These are phyloP conservation scores for Cenchrus americanus DNA, from an alignment of 176 grass and related monocot species.

Conservation along the genomic window DNA sequence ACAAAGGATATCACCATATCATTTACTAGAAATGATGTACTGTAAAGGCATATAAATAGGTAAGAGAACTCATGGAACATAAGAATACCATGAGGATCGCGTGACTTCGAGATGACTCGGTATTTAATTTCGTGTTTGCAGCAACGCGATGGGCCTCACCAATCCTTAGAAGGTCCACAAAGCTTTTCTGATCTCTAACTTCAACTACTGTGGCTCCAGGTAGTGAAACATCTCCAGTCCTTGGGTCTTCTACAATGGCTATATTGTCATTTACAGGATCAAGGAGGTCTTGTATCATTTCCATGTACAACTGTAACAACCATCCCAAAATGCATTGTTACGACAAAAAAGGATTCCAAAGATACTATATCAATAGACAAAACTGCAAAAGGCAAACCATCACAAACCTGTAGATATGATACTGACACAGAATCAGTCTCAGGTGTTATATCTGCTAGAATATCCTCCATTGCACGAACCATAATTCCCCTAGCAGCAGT, in stretches of 20 bases:
- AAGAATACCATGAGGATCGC: constrained; percentile 90
- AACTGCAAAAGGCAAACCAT: constrained; percentile 13
- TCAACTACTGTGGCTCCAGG: constrained; percentile 90
- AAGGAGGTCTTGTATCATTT: constrained; percentile 98
- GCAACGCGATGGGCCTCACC: constrained; percentile 95
- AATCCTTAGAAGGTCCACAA: constrained; percentile 90
- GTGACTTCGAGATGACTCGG: constrained; percentile 97
- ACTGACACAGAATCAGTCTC: constrained; percentile 82
- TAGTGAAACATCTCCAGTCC: constrained; percentile 90
- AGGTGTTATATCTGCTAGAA: constrained; percentile 81
- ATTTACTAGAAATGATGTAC: constrained; percentile 11
- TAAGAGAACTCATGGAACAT: constrained; percentile 36
- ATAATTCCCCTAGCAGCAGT: constrained; percentile 94
- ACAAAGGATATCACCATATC: constrained; percentile 33
- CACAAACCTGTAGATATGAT: constrained; percentile 93
- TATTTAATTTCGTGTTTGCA: constrained; percentile 97
- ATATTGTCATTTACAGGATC: constrained; percentile 99
- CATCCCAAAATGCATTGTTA: constrained; percentile 26
- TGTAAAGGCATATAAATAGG: neutral
- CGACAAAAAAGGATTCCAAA: constrained; percentile 29
- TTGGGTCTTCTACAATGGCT: constrained; percentile 97
- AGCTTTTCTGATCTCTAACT: constrained; percentile 91
- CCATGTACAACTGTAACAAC: constrained; percentile 89
- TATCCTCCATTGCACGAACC: constrained; percentile 99
- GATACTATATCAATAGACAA: neutral